phyloP scores from a whole-genome alignment of 1,139 yeast genomes.

The Kluyveromyces sp. region DNA sequence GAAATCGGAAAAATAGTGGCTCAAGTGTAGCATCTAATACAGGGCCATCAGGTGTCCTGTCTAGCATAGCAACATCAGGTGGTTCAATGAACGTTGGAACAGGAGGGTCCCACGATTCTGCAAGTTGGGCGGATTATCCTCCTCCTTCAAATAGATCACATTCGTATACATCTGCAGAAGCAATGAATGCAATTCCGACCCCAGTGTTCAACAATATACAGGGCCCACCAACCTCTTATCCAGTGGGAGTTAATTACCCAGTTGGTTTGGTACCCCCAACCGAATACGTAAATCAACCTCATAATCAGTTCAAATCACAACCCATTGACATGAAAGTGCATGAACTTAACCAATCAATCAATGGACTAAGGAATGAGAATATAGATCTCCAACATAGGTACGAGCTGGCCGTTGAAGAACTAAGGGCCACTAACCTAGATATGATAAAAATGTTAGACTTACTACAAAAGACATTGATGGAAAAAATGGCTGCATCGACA shows the following conservation, averaged over 20 bases:
- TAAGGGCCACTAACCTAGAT: conserved; percentile 42
- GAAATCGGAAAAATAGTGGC: conserved; percentile 7
- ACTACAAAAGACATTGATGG: conserved; percentile 31
- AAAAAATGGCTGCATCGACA: background rate
- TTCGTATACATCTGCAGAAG: background rate
- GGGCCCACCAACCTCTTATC: background rate
- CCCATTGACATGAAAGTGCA: conserved; percentile 6
- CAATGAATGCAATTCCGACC: background rate
- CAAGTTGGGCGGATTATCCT: conserved; percentile 2
- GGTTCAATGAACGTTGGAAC: too few relatives aligned
- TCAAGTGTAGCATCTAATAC: conserved; percentile 7
- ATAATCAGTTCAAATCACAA: conserved; percentile 8
- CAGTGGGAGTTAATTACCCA: background rate
- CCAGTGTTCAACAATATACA: background rate
- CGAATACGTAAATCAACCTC: conserved; percentile 4
- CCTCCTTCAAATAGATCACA: background rate
- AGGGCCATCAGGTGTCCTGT: background rate
- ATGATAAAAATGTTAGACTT: conserved; percentile 43
- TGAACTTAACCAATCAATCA: conserved; percentile 32
- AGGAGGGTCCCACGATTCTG: conserved; percentile 1
- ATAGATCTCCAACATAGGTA: conserved; percentile 36
- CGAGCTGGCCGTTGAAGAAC: conserved; percentile 40
- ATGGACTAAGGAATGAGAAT: conserved; percentile 35
- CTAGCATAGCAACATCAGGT: too few relatives aligned
- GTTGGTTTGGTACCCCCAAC: conserved; percentile 5